A percentile compares a stretch with the other conserved stretches of the same genome.
phyloP scores from a whole-genome alignment of 148 eudicot genomes.

The Cornus kousa region DNA sequence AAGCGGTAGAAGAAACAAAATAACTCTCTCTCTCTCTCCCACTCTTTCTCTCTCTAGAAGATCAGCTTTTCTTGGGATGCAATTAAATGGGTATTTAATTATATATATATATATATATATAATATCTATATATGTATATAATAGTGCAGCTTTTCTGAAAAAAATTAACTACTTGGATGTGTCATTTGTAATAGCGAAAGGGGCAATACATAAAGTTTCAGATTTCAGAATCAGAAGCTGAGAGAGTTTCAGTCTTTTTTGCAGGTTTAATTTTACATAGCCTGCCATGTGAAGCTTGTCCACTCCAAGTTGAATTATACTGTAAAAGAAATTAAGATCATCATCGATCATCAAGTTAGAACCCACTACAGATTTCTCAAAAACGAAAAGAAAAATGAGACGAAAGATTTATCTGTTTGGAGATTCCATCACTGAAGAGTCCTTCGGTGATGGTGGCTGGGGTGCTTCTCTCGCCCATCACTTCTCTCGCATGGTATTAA shows the following conservation, averaged over 20 bases:
- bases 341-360: neutral
- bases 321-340: no score
- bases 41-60: no score
- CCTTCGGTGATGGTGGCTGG: slow-evolving; percentile 76
- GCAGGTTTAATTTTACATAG: neutral
- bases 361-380: slow-evolving; percentile 1
- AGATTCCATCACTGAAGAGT: slow-evolving; percentile 84
- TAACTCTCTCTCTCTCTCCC: no score
- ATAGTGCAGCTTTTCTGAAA: neutral
- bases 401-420: slow-evolving; percentile 77
- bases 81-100: neutral
- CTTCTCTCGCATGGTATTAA: slow-evolving; percentile 66
- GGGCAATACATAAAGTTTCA: neutral
- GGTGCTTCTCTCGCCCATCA: slow-evolving; percentile 75
- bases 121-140: no score
- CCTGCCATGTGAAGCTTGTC: neutral
- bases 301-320: neutral
- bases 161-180: neutral
- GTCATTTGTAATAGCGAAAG: neutral
- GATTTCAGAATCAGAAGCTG: neutral
- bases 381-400: slow-evolving; percentile 36
- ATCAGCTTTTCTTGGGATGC: neutral
- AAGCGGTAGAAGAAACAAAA: no score
- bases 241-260: neutral
- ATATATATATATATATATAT: no score